A percentile compares a stretch with the other conserved stretches of the same genome.
Conservation (phyloP, 768 basidiomycete species). For the Hericium rajendrae region DNA sequence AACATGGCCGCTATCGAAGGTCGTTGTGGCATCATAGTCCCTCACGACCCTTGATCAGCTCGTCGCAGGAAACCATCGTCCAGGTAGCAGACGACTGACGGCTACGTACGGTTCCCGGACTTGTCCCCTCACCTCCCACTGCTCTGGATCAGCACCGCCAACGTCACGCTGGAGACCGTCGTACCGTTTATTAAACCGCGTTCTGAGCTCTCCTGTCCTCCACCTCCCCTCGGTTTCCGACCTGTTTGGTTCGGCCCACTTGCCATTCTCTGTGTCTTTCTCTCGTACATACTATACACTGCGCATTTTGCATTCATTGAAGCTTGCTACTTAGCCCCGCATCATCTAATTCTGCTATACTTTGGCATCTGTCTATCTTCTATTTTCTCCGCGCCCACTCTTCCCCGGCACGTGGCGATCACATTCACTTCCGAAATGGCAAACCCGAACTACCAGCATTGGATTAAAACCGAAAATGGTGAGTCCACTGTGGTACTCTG, state of each 20-base stretch:
- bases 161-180: slow-evolving; percentile 17
- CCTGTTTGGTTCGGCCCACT: slow-evolving; percentile 4
- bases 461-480: slow-evolving; percentile 12
- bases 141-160: slow-evolving; percentile 16
- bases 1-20: slow-evolving; percentile 8
- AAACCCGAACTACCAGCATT: slow-evolving; percentile 10
- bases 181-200: slow-evolving; percentile 25
- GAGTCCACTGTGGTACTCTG: neutral
- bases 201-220: slow-evolving; percentile 13
- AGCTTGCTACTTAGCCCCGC: neutral
- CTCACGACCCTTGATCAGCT: slow-evolving; percentile 27
- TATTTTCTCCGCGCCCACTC: slow-evolving; percentile 8
- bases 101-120: neutral
- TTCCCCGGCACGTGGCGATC: slow-evolving; percentile 7
- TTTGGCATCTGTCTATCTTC: slow-evolving; percentile 4
- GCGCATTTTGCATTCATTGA: slow-evolving; percentile 10
- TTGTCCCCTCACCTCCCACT: slow-evolving; percentile 9
- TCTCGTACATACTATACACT: slow-evolving; percentile 14
- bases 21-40: slow-evolving; percentile 19
- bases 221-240: slow-evolving; percentile 12
- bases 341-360: slow-evolving; percentile 3
- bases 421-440: slow-evolving; percentile 10
- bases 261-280: slow-evolving; percentile 39
- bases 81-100: slow-evolving; percentile 15
- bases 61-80: slow-evolving; percentile 16